These are phyloP conservation scores for Tulasnella calospora DNA, from an alignment of 768 basidiomycete species.

Conservation along the genomic window DNA sequence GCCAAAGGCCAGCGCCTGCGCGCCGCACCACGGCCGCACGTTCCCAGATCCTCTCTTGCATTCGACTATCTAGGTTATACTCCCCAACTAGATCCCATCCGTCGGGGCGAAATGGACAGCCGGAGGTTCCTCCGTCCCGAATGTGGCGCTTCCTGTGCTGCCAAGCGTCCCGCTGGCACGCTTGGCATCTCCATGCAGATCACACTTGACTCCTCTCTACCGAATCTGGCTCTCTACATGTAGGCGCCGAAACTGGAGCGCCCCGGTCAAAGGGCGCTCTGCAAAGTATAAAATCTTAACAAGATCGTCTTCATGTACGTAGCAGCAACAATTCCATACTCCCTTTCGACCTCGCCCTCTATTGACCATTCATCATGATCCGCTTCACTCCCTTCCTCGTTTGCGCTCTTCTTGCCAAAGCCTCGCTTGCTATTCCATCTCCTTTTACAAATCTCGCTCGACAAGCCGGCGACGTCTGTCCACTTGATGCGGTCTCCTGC, in stretches of 20 bases:
- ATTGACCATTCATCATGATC: background rate
- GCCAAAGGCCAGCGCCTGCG: background rate
- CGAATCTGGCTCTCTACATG: background rate
- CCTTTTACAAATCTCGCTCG: background rate
- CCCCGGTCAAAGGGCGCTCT: background rate
- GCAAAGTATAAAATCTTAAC: background rate
- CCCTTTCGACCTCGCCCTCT: background rate
- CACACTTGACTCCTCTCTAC: background rate
- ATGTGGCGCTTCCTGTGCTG: background rate
- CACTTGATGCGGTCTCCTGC: background rate
- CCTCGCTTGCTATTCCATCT: background rate
- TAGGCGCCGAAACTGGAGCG: background rate
- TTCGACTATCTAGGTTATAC: slow-evolving; percentile 32
- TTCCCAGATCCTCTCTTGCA: background rate
- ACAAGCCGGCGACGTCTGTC: background rate
- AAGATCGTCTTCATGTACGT: slow-evolving; percentile 36
- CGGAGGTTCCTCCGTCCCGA: background rate
- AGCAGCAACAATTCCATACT: slow-evolving; percentile 54
- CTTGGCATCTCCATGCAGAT: background rate
- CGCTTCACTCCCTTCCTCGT: background rate
- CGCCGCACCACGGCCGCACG: background rate
- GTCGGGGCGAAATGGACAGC: no score
- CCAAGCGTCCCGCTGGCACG: background rate
- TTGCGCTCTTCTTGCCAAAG: background rate
- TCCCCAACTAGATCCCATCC: no score